Evolutionary conservation across 176 grass and related monocot genomes (phyloP), one percentile per base, ranked within the genome.

Genomic region (Oryza nivara): DNA sequence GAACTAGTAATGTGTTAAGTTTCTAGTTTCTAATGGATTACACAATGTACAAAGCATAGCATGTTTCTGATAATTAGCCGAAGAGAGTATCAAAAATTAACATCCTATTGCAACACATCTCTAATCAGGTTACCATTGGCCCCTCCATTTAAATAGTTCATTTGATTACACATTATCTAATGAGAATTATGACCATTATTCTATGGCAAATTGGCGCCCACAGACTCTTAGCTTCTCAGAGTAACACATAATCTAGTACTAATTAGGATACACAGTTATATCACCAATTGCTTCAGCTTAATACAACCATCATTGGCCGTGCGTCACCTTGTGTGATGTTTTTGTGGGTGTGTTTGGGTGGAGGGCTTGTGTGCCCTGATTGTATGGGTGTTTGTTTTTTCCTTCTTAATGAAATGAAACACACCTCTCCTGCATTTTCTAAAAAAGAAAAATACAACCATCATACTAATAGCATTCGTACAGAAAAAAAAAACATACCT

Each of bases 401-500:
- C 28, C 28, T 30, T 30, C 28, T 30, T 30, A 30, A 30, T 30
- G 28, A 30, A 30, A 30, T 30, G 28, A 30, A 30, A 30, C 28
- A 30, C 28, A 30, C 28, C 28, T 30, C 28, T 30, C 28, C 28
- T 30, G 28, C 28, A 30, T 1, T 30, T 30, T 30, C 28, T 30
- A 30, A 30, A 30, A 30, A 30, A 30, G 28, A 30, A 30, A 30
- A 30, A 30, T 30, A 30, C 28, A 30, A 72, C 45, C 34, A 81
- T 46, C 16, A 79, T 28, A 79, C 51, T 16, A 54, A 82, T 10
- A 54, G 28, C 12, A 75, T 14, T 66, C 61, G 5, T 72, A 83
- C 34, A 77, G 80, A 77, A 19, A 3, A 0, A 0, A 83, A 77
- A 19, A 3, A 0, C 43, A 35, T 92, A 98, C 96, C 93, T 95